Evolutionary conservation across 1,139 yeast species (phyloP).

Genomic region (Groenewaldozyma sp.): DNA sequence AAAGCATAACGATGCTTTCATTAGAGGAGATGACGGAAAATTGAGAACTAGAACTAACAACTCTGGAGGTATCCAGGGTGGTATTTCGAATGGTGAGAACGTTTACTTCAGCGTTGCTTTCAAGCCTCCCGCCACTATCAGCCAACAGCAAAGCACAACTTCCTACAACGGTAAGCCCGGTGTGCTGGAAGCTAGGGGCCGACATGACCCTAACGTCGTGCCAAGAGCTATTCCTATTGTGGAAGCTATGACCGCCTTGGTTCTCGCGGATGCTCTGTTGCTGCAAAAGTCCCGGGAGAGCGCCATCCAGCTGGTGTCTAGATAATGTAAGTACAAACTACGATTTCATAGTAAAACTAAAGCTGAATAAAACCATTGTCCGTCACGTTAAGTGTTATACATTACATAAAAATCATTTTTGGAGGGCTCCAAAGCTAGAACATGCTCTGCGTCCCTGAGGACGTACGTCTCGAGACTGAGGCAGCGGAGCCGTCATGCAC

Average conservation of each 20-base stretch:
- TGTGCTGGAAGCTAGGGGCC: constrained; percentile 86
- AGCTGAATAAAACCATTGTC: background rate
- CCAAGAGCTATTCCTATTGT: constrained; percentile 98
- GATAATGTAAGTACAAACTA: background rate
- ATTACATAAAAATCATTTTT: too few species aligned
- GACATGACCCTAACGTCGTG: constrained; percentile 97
- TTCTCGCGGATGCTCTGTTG: constrained; percentile 74
- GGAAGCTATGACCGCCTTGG: constrained; percentile 95
- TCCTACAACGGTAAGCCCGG: constrained; percentile 84
- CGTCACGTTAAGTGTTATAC: too few species aligned
- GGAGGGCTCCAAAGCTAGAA: background rate
- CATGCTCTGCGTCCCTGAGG: background rate
- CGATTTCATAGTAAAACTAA: constrained; percentile 6
- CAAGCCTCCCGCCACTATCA: constrained; percentile 96
- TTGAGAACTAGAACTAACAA: constrained; percentile 83
- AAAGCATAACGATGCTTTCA: constrained; percentile 82
- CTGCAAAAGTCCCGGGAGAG: constrained; percentile 79
- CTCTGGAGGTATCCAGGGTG: constrained; percentile 98
- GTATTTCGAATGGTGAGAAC: constrained; percentile 92
- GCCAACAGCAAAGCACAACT: constrained; percentile 83
- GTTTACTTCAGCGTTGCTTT: constrained; percentile 92
- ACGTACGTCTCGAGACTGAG: background rate
- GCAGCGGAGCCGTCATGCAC: background rate
- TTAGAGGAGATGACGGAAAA: constrained; percentile 33
- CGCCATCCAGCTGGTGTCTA: constrained; percentile 23